These are phyloP conservation scores for Paramyrothecium sp. DNA, from an alignment of 2,329 filamentous ascomycete species.

Conservation along the genomic window DNA sequence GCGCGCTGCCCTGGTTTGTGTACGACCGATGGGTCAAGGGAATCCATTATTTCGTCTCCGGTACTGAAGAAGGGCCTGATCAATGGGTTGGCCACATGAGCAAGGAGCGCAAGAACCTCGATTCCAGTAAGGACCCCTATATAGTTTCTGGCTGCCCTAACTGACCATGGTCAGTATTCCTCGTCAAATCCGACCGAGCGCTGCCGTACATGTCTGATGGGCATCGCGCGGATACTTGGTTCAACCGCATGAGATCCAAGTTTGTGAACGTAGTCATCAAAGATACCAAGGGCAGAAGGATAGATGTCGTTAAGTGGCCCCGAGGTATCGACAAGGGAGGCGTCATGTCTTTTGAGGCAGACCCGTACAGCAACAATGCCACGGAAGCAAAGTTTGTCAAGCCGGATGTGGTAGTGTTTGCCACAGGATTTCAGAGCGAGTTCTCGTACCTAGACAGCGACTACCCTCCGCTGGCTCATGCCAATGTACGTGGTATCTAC, in stretches of 20 bases:
- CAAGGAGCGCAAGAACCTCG: slow-evolving; percentile 30
- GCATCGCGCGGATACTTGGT: slow-evolving; percentile 27
- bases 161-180: slow-evolving; percentile 31
- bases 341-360: slow-evolving; percentile 31
- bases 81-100: slow-evolving; percentile 47
- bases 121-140: slow-evolving; percentile 23
- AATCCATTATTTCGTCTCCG: slow-evolving; percentile 41
- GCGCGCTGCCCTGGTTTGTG: slow-evolving; percentile 39
- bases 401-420: slow-evolving; percentile 44
- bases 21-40: slow-evolving; percentile 45
- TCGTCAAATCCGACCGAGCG: slow-evolving; percentile 41
- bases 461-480: slow-evolving; percentile 44
- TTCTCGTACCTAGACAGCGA: slow-evolving; percentile 37
- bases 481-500: slow-evolving; percentile 54
- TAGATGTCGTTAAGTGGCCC: slow-evolving; percentile 45
- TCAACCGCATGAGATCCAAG: slow-evolving; percentile 31
- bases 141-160: neutral
- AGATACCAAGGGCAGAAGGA: slow-evolving; percentile 35
- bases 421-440: slow-evolving; percentile 43
- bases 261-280: slow-evolving; percentile 37
- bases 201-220: slow-evolving; percentile 40
- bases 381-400: slow-evolving; percentile 25
- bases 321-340: slow-evolving; percentile 32
- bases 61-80: slow-evolving; percentile 43
- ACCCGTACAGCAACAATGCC: slow-evolving; percentile 21